Conservation (phyloP, 768 basidiomycete species). For the Termitomyces sp. region DNA sequence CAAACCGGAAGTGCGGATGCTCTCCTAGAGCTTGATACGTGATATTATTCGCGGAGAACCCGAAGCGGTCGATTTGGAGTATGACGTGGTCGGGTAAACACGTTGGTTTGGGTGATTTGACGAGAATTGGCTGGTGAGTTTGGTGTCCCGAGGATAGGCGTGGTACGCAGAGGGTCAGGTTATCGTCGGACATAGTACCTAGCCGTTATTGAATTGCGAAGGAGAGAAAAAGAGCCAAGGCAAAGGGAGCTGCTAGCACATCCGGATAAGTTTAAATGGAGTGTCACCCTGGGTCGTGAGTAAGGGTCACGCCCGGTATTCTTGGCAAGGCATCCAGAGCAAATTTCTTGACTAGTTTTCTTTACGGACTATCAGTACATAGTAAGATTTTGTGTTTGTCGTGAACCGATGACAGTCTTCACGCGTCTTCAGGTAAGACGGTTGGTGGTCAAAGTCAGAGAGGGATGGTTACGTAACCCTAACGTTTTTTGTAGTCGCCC, state of each 20-base stretch:
- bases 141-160: slow-evolving; percentile 22
- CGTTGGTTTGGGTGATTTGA: slow-evolving; percentile 14
- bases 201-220: neutral
- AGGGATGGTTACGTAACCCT: neutral
- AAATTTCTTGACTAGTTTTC: neutral
- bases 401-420: neutral
- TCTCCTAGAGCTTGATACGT: slow-evolving; percentile 59
- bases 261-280: neutral
- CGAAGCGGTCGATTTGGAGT: slow-evolving; percentile 58
- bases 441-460: neutral
- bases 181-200: slow-evolving; percentile 2
- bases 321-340: neutral
- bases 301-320: neutral
- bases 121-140: slow-evolving; percentile 17
- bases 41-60: slow-evolving; percentile 67
- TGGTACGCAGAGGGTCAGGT: slow-evolving; percentile 26
- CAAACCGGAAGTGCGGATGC: slow-evolving; percentile 44
- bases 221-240: neutral
- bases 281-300: neutral
- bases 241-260: neutral
- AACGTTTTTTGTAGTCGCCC: neutral
- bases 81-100: slow-evolving; percentile 42
- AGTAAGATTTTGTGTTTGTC: neutral
- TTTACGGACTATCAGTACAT: too few relatives aligned
- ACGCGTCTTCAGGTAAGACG: neutral